Percentiles rank a stretch among this genome's conserved stretches.
These are phyloP conservation scores for Cladophialophora exuberans DNA, from an alignment of 2,329 filamentous ascomycete species.

Conservation along the genomic window DNA sequence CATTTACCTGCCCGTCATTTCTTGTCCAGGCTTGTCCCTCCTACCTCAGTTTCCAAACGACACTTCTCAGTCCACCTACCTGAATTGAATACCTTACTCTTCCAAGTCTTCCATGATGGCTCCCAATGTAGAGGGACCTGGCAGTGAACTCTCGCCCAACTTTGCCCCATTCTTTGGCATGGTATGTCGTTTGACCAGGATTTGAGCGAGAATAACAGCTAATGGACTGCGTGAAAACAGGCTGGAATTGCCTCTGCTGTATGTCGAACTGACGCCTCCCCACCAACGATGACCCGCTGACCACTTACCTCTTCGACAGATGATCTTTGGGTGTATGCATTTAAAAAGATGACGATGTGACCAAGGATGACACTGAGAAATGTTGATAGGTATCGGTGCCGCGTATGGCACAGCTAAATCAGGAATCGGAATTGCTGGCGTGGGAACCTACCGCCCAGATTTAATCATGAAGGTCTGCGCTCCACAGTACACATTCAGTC, in stretches of 20 bases:
- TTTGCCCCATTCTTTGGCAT: conserved; percentile 72
- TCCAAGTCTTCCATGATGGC: conserved; percentile 25
- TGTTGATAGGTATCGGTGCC: conserved; percentile 60
- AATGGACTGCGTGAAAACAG: conserved; percentile 34
- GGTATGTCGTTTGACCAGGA: conserved; percentile 50
- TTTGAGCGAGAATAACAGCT: background rate
- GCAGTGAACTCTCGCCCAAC: conserved; percentile 60
- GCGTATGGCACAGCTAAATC: conserved; percentile 71
- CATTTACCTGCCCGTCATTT: background rate
- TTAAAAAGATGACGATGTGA: background rate
- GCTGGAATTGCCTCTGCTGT: conserved; percentile 55
- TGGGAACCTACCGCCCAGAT: conserved; percentile 67
- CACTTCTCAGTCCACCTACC: background rate
- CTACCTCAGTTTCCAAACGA: no score
- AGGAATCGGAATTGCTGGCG: conserved; percentile 68
- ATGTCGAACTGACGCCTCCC: conserved; percentile 19
- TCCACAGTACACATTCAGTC: background rate
- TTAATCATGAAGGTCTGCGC: conserved; percentile 68
- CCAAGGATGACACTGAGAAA: conserved; percentile 31
- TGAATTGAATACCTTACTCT: background rate
- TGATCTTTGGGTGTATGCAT: conserved; percentile 55
- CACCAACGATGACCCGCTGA: background rate
- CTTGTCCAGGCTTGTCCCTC: background rate
- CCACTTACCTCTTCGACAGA: conserved; percentile 39
- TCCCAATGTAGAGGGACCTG: conserved; percentile 40